Evolutionary conservation across 345 rosid species (phyloP), one percentile per base, ranked within the genome.

Genomic region (Murraya paniculata): DNA sequence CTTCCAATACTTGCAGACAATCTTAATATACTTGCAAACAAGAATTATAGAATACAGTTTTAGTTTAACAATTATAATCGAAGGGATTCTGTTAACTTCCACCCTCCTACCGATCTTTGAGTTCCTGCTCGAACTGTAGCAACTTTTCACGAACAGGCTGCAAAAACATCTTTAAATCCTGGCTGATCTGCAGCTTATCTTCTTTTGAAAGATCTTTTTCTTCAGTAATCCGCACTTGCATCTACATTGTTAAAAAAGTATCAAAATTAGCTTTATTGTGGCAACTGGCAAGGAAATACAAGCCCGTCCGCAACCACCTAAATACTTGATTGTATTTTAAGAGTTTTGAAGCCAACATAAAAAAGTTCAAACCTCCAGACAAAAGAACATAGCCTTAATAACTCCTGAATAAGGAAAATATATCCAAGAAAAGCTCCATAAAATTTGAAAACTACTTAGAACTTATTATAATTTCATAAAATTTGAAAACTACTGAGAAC

Each of bases 91-190:
- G 50, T 64, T 14, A 2, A 39, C 22, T n/a, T 41, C 24, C 16
- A 7, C 30, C 58, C 28, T 27, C 69, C 88, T 94, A 90, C 78
- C 92, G 80, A 64, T 88, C 97, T 84, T 87, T 92, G 59, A 94
- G 92, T 77, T 94, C 98, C 80, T 88, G 89, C 86, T 94, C 98
- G 30, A 94, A 94, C 80, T 86, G 90, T 56, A 78, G 74, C 84
- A 92, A 82, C 82, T 87, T 94, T 82, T 89, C 87, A 11, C 94
- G 91, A 60, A 92, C 83, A 33, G 98, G 94, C 87, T 85, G 83
- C 87, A 90, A 48, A 81, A 94, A 90, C 60, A 77, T 87, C 85
- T 89, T 89, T 90, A 94, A 71, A 74, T 92, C 91, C 85, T 85
- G 67, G 58, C 73, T 71, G 56, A 91, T 81, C 82, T 11, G 89